phyloP scores from a whole-genome alignment of 495 filamentous ascomycete species.

The Friedmanniomyces simplex region DNA sequence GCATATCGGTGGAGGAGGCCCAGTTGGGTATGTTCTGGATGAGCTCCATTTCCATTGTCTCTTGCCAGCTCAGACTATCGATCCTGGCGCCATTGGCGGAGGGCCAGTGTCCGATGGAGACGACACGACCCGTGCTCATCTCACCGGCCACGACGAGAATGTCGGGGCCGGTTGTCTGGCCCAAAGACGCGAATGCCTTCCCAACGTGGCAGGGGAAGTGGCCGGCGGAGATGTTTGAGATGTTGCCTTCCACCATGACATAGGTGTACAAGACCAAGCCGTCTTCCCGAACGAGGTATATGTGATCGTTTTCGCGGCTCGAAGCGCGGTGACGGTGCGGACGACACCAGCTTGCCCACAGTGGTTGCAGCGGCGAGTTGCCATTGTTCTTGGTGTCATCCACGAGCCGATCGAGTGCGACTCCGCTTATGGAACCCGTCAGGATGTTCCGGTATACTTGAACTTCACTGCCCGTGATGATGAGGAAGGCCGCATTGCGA shows the following conservation, averaged over 20 bases:
- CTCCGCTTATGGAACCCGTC: not conserved
- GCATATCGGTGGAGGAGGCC: slow-evolving; percentile 63
- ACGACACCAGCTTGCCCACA: slow-evolving; percentile 30
- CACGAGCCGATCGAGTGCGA: not conserved
- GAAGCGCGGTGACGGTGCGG: slow-evolving; percentile 2
- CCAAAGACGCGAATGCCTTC: slow-evolving; percentile 54
- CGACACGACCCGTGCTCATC: slow-evolving; percentile 52
- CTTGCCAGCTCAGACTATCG: slow-evolving; percentile 13
- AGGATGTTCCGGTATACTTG: slow-evolving; percentile 9
- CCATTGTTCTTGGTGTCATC: slow-evolving; percentile 9
- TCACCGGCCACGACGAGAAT: slow-evolving; percentile 72
- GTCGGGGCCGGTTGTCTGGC: slow-evolving; percentile 48
- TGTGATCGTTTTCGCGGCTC: slow-evolving; percentile 19
- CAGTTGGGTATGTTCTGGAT: slow-evolving; percentile 65
- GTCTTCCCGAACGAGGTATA: slow-evolving; percentile 39
- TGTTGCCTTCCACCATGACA: slow-evolving; percentile 34
- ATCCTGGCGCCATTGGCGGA: slow-evolving; percentile 38
- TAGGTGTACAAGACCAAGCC: slow-evolving; percentile 23
- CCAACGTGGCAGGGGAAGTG: slow-evolving; percentile 52
- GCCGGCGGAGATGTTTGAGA: slow-evolving; percentile 35
- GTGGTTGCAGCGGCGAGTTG: slow-evolving; percentile 16
- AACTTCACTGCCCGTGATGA: slow-evolving; percentile 14
- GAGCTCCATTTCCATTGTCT: slow-evolving; percentile 35
- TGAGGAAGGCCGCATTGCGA: slow-evolving; percentile 17
- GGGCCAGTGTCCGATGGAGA: slow-evolving; percentile 8